A percentile compares a stretch with the other conserved stretches of the same genome.
phyloP scores from a whole-genome alignment of 2,329 filamentous ascomycete species.

The Colletotrichum costaricense region DNA sequence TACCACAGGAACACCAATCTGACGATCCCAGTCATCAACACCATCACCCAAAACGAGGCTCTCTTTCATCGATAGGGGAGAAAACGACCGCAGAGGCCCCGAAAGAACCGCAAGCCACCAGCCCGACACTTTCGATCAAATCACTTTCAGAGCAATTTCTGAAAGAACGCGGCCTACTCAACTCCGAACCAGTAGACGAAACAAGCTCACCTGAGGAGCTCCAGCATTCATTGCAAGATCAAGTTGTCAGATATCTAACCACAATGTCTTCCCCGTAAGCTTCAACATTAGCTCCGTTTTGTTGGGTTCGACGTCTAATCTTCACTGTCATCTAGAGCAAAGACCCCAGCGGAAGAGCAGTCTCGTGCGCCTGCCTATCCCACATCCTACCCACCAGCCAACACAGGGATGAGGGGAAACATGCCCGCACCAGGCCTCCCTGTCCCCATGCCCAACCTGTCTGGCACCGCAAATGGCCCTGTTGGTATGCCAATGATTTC shows the following conservation, averaged over 20 bases:
- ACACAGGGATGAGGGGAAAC: constrained; percentile 15
- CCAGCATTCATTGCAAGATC: constrained; percentile 25
- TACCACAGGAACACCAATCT: constrained; percentile 16
- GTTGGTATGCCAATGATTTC: constrained; percentile 38
- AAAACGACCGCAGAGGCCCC: background rate
- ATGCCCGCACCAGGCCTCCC: constrained; percentile 19
- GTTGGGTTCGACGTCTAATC: background rate
- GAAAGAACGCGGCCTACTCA: constrained; percentile 27
- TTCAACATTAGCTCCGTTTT: background rate
- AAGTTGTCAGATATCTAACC: constrained; percentile 29
- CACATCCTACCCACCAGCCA: constrained; percentile 26
- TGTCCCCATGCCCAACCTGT: constrained; percentile 47
- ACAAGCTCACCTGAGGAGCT: constrained; percentile 28
- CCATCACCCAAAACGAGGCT: constrained; percentile 2
- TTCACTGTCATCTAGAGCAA: background rate
- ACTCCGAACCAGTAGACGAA: constrained; percentile 20
- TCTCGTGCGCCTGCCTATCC: constrained; percentile 27
- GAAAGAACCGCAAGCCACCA: background rate
- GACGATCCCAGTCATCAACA: background rate
- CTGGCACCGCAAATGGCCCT: constrained; percentile 47
- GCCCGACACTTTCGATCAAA: background rate
- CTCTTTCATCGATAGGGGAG: constrained; percentile 25
- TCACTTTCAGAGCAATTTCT: constrained; percentile 30
- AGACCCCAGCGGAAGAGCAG: constrained; percentile 18
- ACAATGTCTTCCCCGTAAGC: constrained; percentile 34